Evolutionary conservation across 805 yeast genomes (phyloP), one percentile per base, ranked within the genome.

Genomic region (Metschnikowia sp.): DNA sequence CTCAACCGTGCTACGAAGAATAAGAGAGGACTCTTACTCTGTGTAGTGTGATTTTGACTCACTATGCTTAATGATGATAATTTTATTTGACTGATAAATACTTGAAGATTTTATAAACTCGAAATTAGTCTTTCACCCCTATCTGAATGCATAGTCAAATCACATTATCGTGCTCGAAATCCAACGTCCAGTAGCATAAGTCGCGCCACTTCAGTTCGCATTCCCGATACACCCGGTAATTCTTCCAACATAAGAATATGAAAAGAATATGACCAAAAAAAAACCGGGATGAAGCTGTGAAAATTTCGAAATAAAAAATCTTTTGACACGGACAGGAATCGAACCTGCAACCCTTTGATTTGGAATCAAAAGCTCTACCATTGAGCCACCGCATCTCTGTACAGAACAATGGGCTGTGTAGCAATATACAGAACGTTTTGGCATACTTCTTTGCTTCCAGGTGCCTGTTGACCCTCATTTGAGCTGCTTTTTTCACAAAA

Each of bases 71-170:
- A 49, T 55, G 59, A 55, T 54, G 59, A 55, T 55, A 50, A 29
- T 22, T 45, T 46, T 42, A 41, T 32, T 28, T 46, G 45, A 51
- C 59, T 54, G 59, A 55, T 34, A 40, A 32, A 42, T 18, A 29
- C 42, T 56, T 58, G 54, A 50, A 58, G 54, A 36, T 49, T 32
- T 46, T 39, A 39, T 34, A 44, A 48, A 44, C 42, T 47, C 51
- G 54, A 55, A 55, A 54, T 47, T 56, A 56, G 60, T 56, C 60
- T 56, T 56, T 56, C 60, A 56, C 60, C 60, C 60, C 60, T 56
- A 56, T 56, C 60, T 56, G 60, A 56, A 51, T 18, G 55, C 55
- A 48, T 41, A 36, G 48, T 40, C 36, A 31, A 19, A 39, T 29
- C 36, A 22, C 26, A 22, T 22, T 22, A 22, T 22, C 26, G 26